Conservation (phyloP, 2,329 filamentous ascomycete genomes). For the Cladosporium sp. region DNA sequence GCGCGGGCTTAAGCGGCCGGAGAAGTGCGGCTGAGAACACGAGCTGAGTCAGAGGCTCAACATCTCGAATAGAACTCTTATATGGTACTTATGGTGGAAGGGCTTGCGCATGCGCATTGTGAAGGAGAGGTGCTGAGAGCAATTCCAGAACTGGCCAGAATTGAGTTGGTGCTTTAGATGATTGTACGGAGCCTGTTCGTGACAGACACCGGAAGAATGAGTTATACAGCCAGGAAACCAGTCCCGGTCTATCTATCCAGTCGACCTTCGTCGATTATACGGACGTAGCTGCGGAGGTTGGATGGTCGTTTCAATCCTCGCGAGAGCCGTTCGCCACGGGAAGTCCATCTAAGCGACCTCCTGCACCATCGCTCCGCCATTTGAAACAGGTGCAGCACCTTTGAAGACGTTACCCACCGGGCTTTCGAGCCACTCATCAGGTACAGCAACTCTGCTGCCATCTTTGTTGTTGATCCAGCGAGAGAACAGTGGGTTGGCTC, state of each 20-base stretch:
- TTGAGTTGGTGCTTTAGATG: too few relatives aligned
- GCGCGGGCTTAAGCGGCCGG: neutral
- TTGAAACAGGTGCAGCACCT: neutral
- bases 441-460: conserved; percentile 64
- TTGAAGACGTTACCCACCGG: conserved; percentile 63
- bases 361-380: conserved; percentile 23
- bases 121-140: neutral
- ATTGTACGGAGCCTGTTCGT: neutral
- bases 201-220: neutral
- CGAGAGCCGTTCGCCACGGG: neutral
- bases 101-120: neutral
- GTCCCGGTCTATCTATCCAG: neutral
- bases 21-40: neutral
- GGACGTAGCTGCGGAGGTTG: neutral
- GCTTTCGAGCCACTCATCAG: conserved; percentile 65
- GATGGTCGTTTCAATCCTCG: neutral
- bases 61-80: too few relatives aligned
- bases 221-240: neutral
- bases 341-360: conserved; percentile 22
- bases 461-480: conserved; percentile 69
- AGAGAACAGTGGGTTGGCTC: conserved; percentile 61
- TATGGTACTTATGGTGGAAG: too few relatives aligned
- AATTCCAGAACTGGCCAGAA: neutral
- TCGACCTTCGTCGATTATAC: neutral
- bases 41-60: neutral